A percentile compares a stretch with the other conserved stretches of the same genome.
Evolutionary conservation across 2,329 filamentous ascomycete genomes (phyloP).

Genomic region (Fusarium chuoi): DNA sequence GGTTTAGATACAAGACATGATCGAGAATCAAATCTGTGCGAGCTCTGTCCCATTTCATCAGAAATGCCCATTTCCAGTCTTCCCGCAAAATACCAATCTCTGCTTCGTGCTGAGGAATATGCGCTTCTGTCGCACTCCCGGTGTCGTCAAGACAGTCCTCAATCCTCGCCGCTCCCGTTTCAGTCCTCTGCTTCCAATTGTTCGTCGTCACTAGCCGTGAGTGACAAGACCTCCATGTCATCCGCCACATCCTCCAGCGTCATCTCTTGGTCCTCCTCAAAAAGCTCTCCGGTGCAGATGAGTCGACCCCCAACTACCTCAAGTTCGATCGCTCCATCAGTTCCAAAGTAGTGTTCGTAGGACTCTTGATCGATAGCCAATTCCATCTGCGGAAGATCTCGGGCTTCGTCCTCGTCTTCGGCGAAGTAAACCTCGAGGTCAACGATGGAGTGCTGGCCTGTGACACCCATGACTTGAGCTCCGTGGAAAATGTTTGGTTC

Average conservation of each 20-base stretch:
- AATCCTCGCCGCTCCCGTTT: no score
- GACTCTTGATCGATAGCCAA: conserved; percentile 44
- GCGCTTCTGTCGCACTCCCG: background rate
- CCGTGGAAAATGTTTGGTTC: conserved; percentile 44
- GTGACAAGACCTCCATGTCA: background rate
- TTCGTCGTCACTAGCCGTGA: background rate
- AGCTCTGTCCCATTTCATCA: conserved; percentile 2
- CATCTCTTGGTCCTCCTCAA: conserved; percentile 23
- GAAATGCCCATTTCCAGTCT: conserved; percentile 23
- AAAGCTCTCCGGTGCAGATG: conserved; percentile 27
- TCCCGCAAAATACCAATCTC: conserved; percentile 2
- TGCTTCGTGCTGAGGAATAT: background rate
- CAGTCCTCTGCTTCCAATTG: background rate
- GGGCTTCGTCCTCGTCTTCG: conserved; percentile 40
- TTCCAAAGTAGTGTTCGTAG: conserved; percentile 40
- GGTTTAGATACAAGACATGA: background rate
- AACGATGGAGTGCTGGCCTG: background rate
- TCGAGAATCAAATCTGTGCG: background rate
- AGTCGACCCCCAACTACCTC: conserved; percentile 41
- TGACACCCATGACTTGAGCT: conserved; percentile 38
- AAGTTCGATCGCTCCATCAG: conserved; percentile 41
- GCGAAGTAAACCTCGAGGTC: conserved; percentile 48
- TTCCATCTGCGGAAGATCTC: conserved; percentile 45
- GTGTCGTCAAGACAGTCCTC: background rate
- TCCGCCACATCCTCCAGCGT: background rate